These are phyloP conservation scores for Penicillium parvum DNA, from an alignment of 495 filamentous ascomycete genomes.

Conservation along the genomic window DNA sequence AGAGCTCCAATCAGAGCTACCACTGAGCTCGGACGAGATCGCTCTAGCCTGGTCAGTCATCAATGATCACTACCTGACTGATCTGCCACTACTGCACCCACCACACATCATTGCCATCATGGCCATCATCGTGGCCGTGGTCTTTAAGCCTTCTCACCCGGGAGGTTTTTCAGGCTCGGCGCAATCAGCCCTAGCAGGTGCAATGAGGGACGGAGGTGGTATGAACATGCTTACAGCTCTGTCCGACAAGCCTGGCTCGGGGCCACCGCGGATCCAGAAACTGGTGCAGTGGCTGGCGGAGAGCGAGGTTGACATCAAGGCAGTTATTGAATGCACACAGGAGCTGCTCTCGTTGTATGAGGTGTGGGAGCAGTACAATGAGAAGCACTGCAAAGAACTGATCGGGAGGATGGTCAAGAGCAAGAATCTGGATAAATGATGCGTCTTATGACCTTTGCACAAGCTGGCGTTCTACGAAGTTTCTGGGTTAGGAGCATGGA, in stretches of 20 bases:
- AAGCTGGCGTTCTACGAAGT: neutral
- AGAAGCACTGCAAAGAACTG: slow-evolving; percentile 73
- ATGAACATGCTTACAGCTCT: slow-evolving; percentile 40
- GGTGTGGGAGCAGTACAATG: slow-evolving; percentile 82
- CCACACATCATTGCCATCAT: slow-evolving; percentile 90
- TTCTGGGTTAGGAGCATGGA: no score
- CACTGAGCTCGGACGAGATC: slow-evolving; percentile 71
- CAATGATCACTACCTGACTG: slow-evolving; percentile 95
- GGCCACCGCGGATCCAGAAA: slow-evolving; percentile 55
- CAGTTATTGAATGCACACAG: slow-evolving; percentile 87
- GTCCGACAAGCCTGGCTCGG: slow-evolving; percentile 31
- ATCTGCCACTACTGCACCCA: slow-evolving; percentile 80
- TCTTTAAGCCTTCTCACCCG: slow-evolving; percentile 59
- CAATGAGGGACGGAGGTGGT: slow-evolving; percentile 39
- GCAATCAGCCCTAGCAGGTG: slow-evolving; percentile 34
- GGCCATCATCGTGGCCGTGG: slow-evolving; percentile 80
- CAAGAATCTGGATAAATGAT: slow-evolving; percentile 71
- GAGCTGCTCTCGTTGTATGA: slow-evolving; percentile 96
- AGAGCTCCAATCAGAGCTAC: slow-evolving; percentile 64
- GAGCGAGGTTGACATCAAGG: slow-evolving; percentile 87
- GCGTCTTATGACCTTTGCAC: neutral
- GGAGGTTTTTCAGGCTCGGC: slow-evolving; percentile 36
- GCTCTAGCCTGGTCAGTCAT: slow-evolving; percentile 79
- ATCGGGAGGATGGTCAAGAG: slow-evolving; percentile 82
- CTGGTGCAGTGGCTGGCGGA: slow-evolving; percentile 86